These are phyloP conservation scores for Entomophthora muscae DNA, from an alignment of 371 early-diverging fungal genomes.

Conservation along the genomic window DNA sequence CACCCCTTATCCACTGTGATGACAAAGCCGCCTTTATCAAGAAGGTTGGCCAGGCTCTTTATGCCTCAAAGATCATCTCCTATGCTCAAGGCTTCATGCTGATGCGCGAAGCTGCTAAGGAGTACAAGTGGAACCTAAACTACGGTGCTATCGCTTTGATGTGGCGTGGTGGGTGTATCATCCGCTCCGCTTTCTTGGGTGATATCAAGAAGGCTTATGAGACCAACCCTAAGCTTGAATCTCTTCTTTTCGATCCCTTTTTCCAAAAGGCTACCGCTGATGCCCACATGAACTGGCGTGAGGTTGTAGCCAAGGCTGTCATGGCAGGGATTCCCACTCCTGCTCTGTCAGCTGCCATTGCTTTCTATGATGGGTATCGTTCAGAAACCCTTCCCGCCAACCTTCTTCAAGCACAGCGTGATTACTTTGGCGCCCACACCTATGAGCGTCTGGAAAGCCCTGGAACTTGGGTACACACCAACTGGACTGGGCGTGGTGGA, in stretches of 20 bases:
- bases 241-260: slow-evolving; percentile 85
- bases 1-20: slow-evolving; percentile 39
- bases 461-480: slow-evolving; percentile 76
- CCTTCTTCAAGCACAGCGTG: slow-evolving; percentile 94
- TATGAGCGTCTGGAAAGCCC: slow-evolving; percentile 68
- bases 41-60: slow-evolving; percentile 82
- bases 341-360: slow-evolving; percentile 76
- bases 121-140: slow-evolving; percentile 89
- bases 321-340: slow-evolving; percentile 84
- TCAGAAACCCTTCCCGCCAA: slow-evolving; percentile 80
- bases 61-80: slow-evolving; percentile 93
- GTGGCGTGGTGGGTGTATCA: slow-evolving; percentile 99
- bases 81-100: slow-evolving; percentile 99
- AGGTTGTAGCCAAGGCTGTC: slow-evolving; percentile 66
- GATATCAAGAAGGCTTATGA: slow-evolving; percentile 89
- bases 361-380: slow-evolving; percentile 95
- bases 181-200: slow-evolving; percentile 84
- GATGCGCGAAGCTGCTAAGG: slow-evolving; percentile 86
- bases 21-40: slow-evolving; percentile 73
- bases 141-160: slow-evolving; percentile 90
- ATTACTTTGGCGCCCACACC: slow-evolving; percentile 98
- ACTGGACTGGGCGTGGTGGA: slow-evolving; percentile 89
- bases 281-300: slow-evolving; percentile 78
- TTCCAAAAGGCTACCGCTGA: slow-evolving; percentile 75
- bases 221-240: slow-evolving; percentile 66